phyloP scores from a whole-genome alignment of 768 basidiomycete genomes.

The Russula olivacea region DNA sequence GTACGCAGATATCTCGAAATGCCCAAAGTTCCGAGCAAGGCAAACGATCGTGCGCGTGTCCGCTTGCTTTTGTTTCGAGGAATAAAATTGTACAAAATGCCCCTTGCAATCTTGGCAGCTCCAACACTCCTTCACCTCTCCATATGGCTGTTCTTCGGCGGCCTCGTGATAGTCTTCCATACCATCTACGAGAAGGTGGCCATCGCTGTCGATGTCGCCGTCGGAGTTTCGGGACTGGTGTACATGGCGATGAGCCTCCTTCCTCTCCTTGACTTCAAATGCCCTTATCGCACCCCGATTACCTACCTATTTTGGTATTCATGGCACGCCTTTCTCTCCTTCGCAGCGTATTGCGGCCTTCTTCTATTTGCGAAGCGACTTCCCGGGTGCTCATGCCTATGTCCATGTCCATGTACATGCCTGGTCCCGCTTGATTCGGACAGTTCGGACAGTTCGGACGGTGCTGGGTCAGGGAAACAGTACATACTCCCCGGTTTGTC shows the following conservation, averaged over 20 bases:
- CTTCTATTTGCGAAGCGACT: too few species aligned
- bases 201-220: not conserved
- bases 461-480: too few species aligned
- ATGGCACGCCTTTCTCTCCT: not conserved
- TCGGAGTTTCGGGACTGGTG: not conserved
- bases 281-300: not conserved
- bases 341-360: not conserved
- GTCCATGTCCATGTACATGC: too few species aligned
- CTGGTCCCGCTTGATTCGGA: too few species aligned
- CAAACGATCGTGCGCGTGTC: not conserved
- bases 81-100: not conserved
- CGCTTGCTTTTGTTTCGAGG: not conserved
- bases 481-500: too few species aligned
- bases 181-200: not conserved
- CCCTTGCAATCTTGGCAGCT: too few species aligned
- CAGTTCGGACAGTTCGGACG: too few species aligned
- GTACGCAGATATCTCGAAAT: not conserved
- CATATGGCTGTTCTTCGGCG: not conserved
- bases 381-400: too few species aligned
- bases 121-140: not conserved
- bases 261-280: not conserved
- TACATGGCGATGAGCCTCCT: not conserved
- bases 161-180: not conserved
- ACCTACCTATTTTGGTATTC: not conserved
- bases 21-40: not conserved